Conservation (phyloP, 768 basidiomycete genomes). For the Fomitopsis pulvina region DNA sequence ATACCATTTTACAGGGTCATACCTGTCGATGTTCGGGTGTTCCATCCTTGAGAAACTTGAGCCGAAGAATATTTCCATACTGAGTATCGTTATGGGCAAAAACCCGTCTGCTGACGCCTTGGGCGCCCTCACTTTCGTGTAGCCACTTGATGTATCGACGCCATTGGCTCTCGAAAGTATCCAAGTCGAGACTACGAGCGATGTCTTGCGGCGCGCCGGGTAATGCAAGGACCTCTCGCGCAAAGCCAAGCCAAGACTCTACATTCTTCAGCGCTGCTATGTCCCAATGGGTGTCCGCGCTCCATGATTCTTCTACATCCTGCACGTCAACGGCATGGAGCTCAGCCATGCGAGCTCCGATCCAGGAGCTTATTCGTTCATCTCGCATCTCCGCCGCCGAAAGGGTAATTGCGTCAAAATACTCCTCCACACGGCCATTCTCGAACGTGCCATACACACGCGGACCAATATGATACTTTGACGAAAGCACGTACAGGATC, state of each 20-base stretch:
- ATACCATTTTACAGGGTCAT: no score
- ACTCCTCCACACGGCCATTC: constrained; percentile 95
- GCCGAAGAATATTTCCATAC: constrained; percentile 84
- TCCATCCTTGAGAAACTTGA: constrained; percentile 51
- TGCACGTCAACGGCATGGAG: constrained; percentile 87
- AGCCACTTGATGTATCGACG: constrained; percentile 66
- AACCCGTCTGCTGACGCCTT: constrained; percentile 59
- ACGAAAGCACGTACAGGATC: constrained; percentile 85
- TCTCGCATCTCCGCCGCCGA: constrained; percentile 74
- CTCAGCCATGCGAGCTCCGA: constrained; percentile 94
- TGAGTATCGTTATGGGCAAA: constrained; percentile 95
- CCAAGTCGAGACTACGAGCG: constrained; percentile 54
- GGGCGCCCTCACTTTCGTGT: constrained; percentile 46
- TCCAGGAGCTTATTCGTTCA: constrained; percentile 70
- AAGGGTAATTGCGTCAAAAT: constrained; percentile 83
- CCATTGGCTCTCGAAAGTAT: constrained; percentile 59
- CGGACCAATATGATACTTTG: constrained; percentile 83
- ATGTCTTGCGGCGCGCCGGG: constrained; percentile 40
- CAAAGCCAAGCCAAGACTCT: constrained; percentile 61
- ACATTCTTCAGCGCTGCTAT: constrained; percentile 63
- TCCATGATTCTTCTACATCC: constrained; percentile 45
- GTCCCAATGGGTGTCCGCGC: constrained; percentile 43
- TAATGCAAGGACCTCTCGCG: constrained; percentile 68
- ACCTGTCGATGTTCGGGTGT: constrained; percentile 75
- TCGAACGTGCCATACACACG: constrained; percentile 90